These are phyloP conservation scores for Prunus persica DNA, from an alignment of 306 rosid species.

Conservation along the genomic window Prunus_persica_NCBIv2 NC_034010.1:996501-997000, in stretches of 20 bases:
- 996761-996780: slow-evolving; percentile 89
- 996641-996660: slow-evolving; percentile 91
- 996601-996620: slow-evolving; percentile 97
- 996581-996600: slow-evolving; percentile 13
- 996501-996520: neutral
- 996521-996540: neutral
- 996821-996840: slow-evolving; percentile 97
- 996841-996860: slow-evolving; percentile 95
- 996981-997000: neutral
- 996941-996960: slow-evolving; percentile 98
- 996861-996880: slow-evolving; percentile 91
- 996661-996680: slow-evolving; percentile 86
- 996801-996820: slow-evolving; percentile 98
- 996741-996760: slow-evolving; percentile 99
- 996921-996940: slow-evolving; percentile 99
- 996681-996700: slow-evolving; percentile 96
- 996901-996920: slow-evolving; percentile 99
- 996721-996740: slow-evolving; percentile 89
- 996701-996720: slow-evolving; percentile 87
- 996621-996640: slow-evolving; percentile 96
- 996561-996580: neutral
- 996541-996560: neutral
- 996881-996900: slow-evolving; percentile 98
- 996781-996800: slow-evolving; percentile 97
- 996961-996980: slow-evolving; percentile 15